Evolutionary conservation across 148 eudicot genomes (phyloP).

Genomic region (Cornus controversa): DNA sequence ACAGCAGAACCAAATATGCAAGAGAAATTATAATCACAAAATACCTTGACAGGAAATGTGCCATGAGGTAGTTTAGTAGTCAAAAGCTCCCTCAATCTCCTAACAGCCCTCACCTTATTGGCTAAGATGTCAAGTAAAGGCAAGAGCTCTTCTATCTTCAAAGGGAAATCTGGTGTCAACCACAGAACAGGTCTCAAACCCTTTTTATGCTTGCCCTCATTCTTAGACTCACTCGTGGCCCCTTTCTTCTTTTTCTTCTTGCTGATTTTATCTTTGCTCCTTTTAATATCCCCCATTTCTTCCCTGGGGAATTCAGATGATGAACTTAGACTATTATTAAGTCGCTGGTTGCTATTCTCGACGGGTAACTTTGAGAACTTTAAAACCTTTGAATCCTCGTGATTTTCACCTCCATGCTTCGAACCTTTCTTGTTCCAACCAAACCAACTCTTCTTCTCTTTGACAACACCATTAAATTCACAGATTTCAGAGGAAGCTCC

Average conservation of each 20-base stretch:
- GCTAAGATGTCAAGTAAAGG: slow-evolving; percentile 95
- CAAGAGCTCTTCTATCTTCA: slow-evolving; percentile 86
- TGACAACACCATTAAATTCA: slow-evolving; percentile 54
- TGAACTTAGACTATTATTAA: slow-evolving; percentile 39
- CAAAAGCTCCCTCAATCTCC: slow-evolving; percentile 87
- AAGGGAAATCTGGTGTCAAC: slow-evolving; percentile 87
- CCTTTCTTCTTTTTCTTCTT: slow-evolving; percentile 93
- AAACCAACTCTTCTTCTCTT: slow-evolving; percentile 84
- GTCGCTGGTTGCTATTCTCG: slow-evolving; percentile 48
- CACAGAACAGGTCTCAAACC: slow-evolving; percentile 88
- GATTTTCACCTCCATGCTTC: slow-evolving; percentile 48
- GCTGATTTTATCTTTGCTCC: slow-evolving; percentile 55
- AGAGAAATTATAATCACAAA: neutral
- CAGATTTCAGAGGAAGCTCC: slow-evolving; percentile 45
- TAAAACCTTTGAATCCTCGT: slow-evolving; percentile 54
- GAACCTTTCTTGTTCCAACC: slow-evolving; percentile 79
- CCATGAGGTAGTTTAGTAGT: slow-evolving; percentile 89
- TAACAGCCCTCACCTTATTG: slow-evolving; percentile 89
- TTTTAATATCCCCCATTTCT: slow-evolving; percentile 46
- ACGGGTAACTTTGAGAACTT: slow-evolving; percentile 69
- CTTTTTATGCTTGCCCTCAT: slow-evolving; percentile 84
- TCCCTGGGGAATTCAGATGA: slow-evolving; percentile 46
- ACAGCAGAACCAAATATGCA: neutral
- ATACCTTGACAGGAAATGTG: slow-evolving; percentile 95
- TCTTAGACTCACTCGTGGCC: slow-evolving; percentile 46